Percentiles rank a stretch among this genome's conserved stretches.
Conservation (phyloP, 2,329 filamentous ascomycete genomes). For the Hymenoscyphus occultus region DNA sequence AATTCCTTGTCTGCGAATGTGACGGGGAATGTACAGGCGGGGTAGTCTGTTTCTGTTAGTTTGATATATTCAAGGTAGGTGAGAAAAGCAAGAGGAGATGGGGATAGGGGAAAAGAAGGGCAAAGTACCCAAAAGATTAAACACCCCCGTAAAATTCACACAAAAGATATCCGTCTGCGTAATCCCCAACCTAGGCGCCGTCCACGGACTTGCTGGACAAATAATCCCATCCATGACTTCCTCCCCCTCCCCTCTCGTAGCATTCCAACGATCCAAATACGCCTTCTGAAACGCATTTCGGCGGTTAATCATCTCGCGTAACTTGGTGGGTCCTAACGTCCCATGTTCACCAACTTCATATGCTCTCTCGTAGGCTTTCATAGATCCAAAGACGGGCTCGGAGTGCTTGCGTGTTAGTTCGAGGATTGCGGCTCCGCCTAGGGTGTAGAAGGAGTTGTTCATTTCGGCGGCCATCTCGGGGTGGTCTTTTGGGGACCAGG, state of each 20-base stretch:
- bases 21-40: constrained; percentile 42
- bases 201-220: constrained; percentile 36
- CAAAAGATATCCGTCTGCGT: constrained; percentile 30
- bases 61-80: not conserved
- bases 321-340: constrained; percentile 31
- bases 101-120: not conserved
- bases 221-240: constrained; percentile 38
- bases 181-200: constrained; percentile 36
- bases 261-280: constrained; percentile 39
- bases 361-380: constrained; percentile 32
- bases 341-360: constrained; percentile 32
- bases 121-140: constrained; percentile 33
- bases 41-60: constrained; percentile 30
- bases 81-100: too few relatives aligned
- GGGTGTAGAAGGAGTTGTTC: constrained; percentile 35
- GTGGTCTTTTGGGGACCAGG: constrained; percentile 37
- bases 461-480: constrained; percentile 32
- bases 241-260: constrained; percentile 34
- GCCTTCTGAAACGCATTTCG: constrained; percentile 38
- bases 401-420: constrained; percentile 29
- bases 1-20: constrained; percentile 41
- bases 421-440: constrained; percentile 36
- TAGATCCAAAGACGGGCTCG: constrained; percentile 32
- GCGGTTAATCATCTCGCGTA: constrained; percentile 34
- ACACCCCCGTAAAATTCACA: constrained; percentile 35